Base-by-base conservation (phyloP, 2,329 filamentous ascomycete species). In the Sporothrix curviconia region DNA sequence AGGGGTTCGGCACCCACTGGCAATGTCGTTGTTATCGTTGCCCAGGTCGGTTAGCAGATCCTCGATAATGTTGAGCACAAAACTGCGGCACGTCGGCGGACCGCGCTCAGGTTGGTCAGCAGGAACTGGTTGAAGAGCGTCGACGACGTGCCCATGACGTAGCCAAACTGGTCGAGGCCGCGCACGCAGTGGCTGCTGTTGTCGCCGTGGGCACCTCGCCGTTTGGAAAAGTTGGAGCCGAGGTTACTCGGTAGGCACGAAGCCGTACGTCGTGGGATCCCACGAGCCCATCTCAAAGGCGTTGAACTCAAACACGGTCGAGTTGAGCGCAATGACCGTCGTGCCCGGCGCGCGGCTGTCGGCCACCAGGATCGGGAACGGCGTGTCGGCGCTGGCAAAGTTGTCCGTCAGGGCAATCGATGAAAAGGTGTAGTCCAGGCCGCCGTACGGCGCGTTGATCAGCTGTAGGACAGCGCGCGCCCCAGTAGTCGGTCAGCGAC, bases 401-500 rank as follows among this genome's bases (percentile, higher is more conserved):
- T 69, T 64, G 46, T 70, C 68, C 68, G 66, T 73, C 70, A 60
- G 70, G 72, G 69, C 74, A 64, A 77, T 76, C 3, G 89, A 94
- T 3, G 90, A 95, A 74, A 86, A 95, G 4, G 91, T 96, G 66
- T 87, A 91, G 14, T 76, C 78, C 14, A 86, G 83, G 0, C 89
- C 91, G 39, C 91, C 92, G 60, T 88, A 73, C 1, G 78, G 79
- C 6, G 82, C 87, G 67, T 92, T 88, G 68, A 96, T 81, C 49
- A 96, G 80, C 72, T 96, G 71, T 87, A 95, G 1, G 86, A 86
- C n/a, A 96, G 78, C 47, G 89, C 89, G 58, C 91, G 86, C 89
- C 89, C 87, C 91, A 95, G 70, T 90, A 90, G 73, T 96, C 92
- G 0, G 92, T 96, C 58, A 96, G 78, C 8, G 89, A 87, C 3